Conservation (phyloP, 129 eudicot species). For the Oenanthe sinensis region DNA sequence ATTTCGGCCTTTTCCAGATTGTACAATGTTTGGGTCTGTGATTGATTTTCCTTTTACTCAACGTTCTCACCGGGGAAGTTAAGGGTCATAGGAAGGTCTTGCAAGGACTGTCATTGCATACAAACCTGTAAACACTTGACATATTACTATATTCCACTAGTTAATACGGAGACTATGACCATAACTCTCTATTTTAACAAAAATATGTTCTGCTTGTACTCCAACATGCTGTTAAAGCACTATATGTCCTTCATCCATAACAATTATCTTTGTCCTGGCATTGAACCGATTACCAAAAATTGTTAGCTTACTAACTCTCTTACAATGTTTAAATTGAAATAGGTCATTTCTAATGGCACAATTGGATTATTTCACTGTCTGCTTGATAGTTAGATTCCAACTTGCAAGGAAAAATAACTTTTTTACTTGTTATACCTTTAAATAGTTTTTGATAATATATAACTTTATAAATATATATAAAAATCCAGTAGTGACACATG, state of each 20-base stretch:
- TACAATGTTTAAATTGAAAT: no score
- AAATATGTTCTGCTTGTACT: neutral
- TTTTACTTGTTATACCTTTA: no score
- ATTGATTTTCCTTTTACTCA: neutral
- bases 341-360: no score
- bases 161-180: neutral
- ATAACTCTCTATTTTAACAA: neutral
- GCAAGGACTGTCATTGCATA: neutral
- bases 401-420: no score
- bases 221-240: no score
- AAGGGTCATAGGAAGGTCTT: neutral
- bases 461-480: no score
- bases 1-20: neutral
- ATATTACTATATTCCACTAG: neutral
- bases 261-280: neutral
- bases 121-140: neutral
- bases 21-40: neutral
- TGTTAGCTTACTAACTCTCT: neutral
- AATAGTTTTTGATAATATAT: no score
- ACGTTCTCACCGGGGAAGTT: neutral
- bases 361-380: no score
- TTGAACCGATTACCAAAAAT: neutral
- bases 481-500: no score
- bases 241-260: neutral
- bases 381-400: no score